These are phyloP conservation scores for Avena insularis DNA, from an alignment of 176 grass and related monocot species.

Conservation along the genomic window DNA sequence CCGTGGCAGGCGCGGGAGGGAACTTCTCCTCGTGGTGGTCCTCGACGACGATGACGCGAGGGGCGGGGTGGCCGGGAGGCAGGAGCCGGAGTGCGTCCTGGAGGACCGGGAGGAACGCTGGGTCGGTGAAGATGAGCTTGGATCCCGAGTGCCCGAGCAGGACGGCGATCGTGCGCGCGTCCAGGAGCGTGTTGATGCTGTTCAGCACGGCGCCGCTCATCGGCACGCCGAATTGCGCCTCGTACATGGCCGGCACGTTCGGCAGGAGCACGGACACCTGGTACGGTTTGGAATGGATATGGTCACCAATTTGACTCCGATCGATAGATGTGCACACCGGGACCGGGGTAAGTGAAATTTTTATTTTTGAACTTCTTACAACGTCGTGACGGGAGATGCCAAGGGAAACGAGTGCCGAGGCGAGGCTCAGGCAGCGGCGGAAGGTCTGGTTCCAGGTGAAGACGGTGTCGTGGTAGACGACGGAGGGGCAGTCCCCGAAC, in stretches of 20 bases:
- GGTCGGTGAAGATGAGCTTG: background rate
- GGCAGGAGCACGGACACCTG: conserved; percentile 84
- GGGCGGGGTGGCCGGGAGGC: background rate
- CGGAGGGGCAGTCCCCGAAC: too few species aligned
- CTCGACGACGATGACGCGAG: background rate
- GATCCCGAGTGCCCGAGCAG: background rate
- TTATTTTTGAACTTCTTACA: too few species aligned
- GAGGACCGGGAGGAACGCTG: background rate
- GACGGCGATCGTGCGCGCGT: background rate
- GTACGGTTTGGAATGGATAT: too few species aligned
- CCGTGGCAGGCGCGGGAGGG: background rate
- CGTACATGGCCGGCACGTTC: conserved; percentile 91
- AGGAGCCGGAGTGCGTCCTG: background rate
- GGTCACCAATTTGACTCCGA: too few species aligned
- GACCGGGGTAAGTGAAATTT: too few species aligned
- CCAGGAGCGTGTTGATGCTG: background rate
- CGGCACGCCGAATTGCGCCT: conserved; percentile 37
- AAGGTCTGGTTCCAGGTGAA: too few species aligned
- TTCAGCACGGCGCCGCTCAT: background rate
- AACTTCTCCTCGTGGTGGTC: background rate
- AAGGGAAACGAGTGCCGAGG: too few species aligned
- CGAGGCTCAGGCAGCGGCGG: too few species aligned
- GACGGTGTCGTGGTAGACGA: too few species aligned
- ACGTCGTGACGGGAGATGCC: too few species aligned
- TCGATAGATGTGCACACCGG: too few species aligned